Base-by-base conservation (phyloP, 164 flowering plant genomes). In the Umbilicus rupestris region DNA sequence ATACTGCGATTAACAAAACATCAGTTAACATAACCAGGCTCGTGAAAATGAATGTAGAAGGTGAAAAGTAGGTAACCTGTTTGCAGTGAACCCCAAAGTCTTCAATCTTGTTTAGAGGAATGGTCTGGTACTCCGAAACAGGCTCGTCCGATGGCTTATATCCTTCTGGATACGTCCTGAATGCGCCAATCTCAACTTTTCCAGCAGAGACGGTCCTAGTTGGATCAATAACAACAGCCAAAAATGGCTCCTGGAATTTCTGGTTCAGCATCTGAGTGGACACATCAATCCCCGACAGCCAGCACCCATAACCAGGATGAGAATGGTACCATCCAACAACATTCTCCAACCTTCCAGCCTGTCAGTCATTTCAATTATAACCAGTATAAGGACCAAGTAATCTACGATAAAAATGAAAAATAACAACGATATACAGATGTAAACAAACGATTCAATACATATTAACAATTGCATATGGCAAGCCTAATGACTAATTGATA, bases 251-350 rank as follows among this genome's bases (percentile, higher is more conserved):
- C 76, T 95, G 99, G 74, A 33, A 95, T 64, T 85, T 89, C 79
- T 92, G 99, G 71, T 95, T 92, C 9, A 88, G 85, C 97, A 95
- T 88, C 70, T 95, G 99, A 1, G 97, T 92, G 0, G 97, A 84
- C 63, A 88, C 96, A 84, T 95, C 99, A 70, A 95, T 89, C 29
- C 97, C 97, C 2, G 97, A 92, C 31, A 95, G 88, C 97, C 97
- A 92, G 75, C 99, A 95, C 47, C 99, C 99, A 69, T 95, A 95
- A 41, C 99, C 99, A 66, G 99, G 97, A 78, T 95, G 99, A 19
- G 99, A 95, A 71, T 92, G 99, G 69, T 95, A 95, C 99, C 99
- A 95, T 0, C 99, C 99, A 28, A 95, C 99, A 68, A 81, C 99
- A 84, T 92, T 92, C 81, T 90, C 97, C 82, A 92, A 74, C 58